Evolutionary conservation across 106 monocot species (phyloP).

Genomic region (Phalaenopsis equestris): DNA sequence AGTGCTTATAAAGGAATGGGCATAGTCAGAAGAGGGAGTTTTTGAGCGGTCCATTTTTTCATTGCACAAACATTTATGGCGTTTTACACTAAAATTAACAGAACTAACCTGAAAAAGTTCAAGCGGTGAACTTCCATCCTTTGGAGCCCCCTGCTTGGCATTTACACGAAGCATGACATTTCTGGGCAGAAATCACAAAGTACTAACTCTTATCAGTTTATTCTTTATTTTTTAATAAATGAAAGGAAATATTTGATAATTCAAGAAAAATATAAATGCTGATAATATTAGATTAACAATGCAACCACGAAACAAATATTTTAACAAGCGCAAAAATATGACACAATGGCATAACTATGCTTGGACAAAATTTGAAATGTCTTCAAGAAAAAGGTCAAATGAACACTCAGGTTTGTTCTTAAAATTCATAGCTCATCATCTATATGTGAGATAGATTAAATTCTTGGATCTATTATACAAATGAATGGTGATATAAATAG

Average conservation of each 20-base stretch:
- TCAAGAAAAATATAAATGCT: background rate
- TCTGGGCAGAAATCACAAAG: slow-evolving; percentile 30
- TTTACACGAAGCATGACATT: slow-evolving; percentile 90
- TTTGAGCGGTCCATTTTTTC: too few relatives aligned
- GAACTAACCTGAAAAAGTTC: slow-evolving; percentile 66
- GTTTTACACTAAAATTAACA: too few relatives aligned
- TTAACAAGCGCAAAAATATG: background rate
- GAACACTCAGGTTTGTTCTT: background rate
- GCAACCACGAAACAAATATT: background rate
- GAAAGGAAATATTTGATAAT: background rate
- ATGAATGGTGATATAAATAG: background rate
- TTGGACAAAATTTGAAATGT: background rate
- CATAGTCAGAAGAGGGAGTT: too few relatives aligned
- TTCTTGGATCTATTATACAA: background rate
- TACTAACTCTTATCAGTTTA: background rate
- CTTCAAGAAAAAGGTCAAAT: background rate
- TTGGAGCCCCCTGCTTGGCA: slow-evolving; percentile 92
- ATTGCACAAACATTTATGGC: too few relatives aligned
- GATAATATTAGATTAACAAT: background rate
- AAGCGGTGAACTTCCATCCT: slow-evolving; percentile 81
- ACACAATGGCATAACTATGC: background rate
- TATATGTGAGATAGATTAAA: background rate
- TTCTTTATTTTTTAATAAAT: background rate
- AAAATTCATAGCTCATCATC: background rate
- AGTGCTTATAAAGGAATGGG: too few relatives aligned